Conservation (phyloP, 2,329 filamentous ascomycete genomes). For the Ilyonectria destructans region DNA sequence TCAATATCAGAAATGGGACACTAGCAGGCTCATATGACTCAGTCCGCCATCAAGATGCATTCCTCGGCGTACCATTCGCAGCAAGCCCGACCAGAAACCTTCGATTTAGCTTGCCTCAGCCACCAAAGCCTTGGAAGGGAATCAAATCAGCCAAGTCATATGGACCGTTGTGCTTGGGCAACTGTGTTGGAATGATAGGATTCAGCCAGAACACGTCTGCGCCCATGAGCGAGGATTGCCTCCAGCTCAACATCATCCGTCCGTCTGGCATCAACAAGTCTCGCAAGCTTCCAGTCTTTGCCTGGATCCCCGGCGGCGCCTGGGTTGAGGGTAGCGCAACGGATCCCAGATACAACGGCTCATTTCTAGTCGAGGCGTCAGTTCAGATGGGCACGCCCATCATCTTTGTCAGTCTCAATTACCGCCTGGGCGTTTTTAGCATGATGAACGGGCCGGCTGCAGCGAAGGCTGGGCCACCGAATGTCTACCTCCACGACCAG, state of each 20-base stretch:
- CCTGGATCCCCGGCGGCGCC: too few relatives aligned
- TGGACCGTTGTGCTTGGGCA: too few relatives aligned
- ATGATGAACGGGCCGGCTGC: conserved; percentile 61
- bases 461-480: conserved; percentile 57
- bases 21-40: not conserved
- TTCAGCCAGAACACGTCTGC: conserved; percentile 6
- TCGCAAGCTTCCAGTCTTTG: too few relatives aligned
- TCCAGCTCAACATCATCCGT: conserved; percentile 18
- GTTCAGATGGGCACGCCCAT: conserved; percentile 13
- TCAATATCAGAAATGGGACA: conserved; percentile 5
- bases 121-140: too few relatives aligned
- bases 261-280: not conserved
- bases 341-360: conserved; percentile 3
- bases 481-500: conserved; percentile 53
- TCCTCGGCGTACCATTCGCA: conserved; percentile 9
- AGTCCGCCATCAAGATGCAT: conserved; percentile 2
- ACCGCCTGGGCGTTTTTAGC: conserved; percentile 59
- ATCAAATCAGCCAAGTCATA: too few relatives aligned
- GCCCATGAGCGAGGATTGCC: conserved; percentile 19
- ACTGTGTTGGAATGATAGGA: not conserved
- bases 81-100: not conserved
- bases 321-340: conserved; percentile 6
- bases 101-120: not conserved
- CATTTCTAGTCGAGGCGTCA: conserved; percentile 14
- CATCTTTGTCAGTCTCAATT: conserved; percentile 18